These are phyloP conservation scores for Vanderwaltozyma tropicalis DNA, from an alignment of 805 yeast species.

Conservation along the genomic window DNA sequence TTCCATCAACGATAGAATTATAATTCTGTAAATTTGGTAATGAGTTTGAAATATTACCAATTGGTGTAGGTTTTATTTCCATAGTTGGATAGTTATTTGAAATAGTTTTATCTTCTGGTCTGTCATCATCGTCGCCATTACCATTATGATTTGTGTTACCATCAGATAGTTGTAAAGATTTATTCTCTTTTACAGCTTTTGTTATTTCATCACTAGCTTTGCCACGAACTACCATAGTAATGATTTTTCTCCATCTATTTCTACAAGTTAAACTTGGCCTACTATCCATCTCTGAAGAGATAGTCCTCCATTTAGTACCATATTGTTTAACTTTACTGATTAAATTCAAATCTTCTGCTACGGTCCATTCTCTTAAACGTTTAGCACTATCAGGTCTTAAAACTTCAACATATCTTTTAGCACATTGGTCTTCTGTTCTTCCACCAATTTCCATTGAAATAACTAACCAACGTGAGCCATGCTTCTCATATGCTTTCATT, in stretches of 20 bases:
- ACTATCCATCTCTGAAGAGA: conserved; percentile 58
- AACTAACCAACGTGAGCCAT: conserved; percentile 81
- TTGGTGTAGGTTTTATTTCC: not conserved
- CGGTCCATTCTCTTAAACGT: conserved; percentile 68
- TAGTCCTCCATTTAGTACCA: conserved; percentile 87
- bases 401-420: conserved; percentile 82
- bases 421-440: conserved; percentile 90
- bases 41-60: too few species aligned
- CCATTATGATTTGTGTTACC: not conserved
- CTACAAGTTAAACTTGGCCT: conserved; percentile 85
- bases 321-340: conserved; percentile 55
- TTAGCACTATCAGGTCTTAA: conserved; percentile 72
- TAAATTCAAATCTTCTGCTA: conserved; percentile 62
- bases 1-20: too few species aligned
- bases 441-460: conserved; percentile 70
- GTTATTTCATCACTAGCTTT: conserved; percentile 46
- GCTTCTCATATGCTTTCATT: conserved; percentile 48
- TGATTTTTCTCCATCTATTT: conserved; percentile 83
- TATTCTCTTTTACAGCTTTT: conserved; percentile 47
- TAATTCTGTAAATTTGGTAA: too few species aligned
- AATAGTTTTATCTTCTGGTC: too few species aligned
- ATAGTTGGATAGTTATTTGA: too few species aligned
- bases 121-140: not conserved
- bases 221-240: conserved; percentile 62
- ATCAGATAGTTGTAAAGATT: conserved; percentile 25